These are phyloP conservation scores for Themeda triandra DNA, from an alignment of 176 grass and related monocot species.

Conservation along the genomic window DNA sequence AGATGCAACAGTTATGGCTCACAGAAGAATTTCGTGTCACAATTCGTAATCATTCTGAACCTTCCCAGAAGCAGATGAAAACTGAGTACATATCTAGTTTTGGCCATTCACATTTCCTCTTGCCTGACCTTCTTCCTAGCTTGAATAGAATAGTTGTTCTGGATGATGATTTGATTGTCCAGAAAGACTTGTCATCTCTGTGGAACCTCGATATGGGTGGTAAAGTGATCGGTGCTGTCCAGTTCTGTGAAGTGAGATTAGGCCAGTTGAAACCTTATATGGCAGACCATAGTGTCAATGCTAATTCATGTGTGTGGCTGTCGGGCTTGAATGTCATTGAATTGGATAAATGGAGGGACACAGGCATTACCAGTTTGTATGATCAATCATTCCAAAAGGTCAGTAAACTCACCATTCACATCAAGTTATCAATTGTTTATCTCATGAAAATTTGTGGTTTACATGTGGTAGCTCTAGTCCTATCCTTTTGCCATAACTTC, in stretches of 20 bases:
- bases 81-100: constrained; percentile 85
- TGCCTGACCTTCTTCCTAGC: constrained; percentile 75
- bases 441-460: neutral
- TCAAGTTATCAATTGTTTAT: neutral
- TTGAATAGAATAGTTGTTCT: constrained; percentile 62
- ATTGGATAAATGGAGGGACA: constrained; percentile 77
- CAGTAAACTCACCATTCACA: neutral
- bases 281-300: constrained; percentile 31
- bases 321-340: constrained; percentile 82
- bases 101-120: constrained; percentile 76
- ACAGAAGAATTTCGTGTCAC: constrained; percentile 79
- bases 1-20: constrained; percentile 43
- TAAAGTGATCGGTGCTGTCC: constrained; percentile 59
- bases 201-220: constrained; percentile 66
- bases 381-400: constrained; percentile 53
- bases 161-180: constrained; percentile 90
- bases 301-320: constrained; percentile 61
- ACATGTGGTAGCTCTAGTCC: neutral
- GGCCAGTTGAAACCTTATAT: constrained; percentile 56
- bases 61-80: constrained; percentile 38
- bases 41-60: constrained; percentile 36
- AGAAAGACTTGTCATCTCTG: constrained; percentile 66
- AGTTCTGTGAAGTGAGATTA: constrained; percentile 39
- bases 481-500: neutral
- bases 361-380: constrained; percentile 37